These are phyloP conservation scores for Lodderomyces jiufengensis DNA, from an alignment of 1,139 yeast genomes.

Conservation along the genomic window DNA sequence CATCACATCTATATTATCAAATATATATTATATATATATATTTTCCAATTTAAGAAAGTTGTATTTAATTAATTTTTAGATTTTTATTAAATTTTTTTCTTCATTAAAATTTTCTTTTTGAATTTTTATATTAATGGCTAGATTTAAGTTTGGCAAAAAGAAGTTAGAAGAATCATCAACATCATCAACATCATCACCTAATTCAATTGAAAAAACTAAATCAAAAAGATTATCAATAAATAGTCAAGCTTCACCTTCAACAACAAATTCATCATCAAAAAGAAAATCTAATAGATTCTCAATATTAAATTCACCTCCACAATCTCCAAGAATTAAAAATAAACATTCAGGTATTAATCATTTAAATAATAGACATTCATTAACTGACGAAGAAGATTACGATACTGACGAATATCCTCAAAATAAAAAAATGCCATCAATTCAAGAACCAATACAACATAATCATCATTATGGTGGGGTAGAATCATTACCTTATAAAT, in stretches of 20 bases:
- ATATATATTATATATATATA: too few species aligned
- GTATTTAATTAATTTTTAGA: too few species aligned
- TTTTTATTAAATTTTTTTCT: not conserved
- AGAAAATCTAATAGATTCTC: too few species aligned
- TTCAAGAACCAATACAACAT: conserved; percentile 4
- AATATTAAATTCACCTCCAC: not conserved
- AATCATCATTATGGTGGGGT: not conserved
- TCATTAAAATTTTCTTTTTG: not conserved
- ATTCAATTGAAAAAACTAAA: conserved; percentile 4
- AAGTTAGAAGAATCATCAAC: conserved; percentile 5
- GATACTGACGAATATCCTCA: not conserved
- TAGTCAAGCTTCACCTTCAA: not conserved
- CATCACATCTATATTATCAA: too few species aligned
- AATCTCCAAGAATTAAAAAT: not conserved
- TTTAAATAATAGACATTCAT: not conserved
- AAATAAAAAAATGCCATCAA: conserved; percentile 9
- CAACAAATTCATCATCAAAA: not conserved
- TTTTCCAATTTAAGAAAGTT: too few species aligned
- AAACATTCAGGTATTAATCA: conserved; percentile 1
- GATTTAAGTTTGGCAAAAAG: conserved; percentile 11
- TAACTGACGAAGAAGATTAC: not conserved
- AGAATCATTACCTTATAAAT: conserved; percentile 4
- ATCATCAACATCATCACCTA: conserved; percentile 3
- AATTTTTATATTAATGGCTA: conserved; percentile 13
- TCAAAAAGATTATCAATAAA: conserved; percentile 3